Percentiles rank a stretch among this genome's conserved stretches.
Conservation (phyloP, 495 filamentous ascomycete species). For the Bombardia bombarda region DNA sequence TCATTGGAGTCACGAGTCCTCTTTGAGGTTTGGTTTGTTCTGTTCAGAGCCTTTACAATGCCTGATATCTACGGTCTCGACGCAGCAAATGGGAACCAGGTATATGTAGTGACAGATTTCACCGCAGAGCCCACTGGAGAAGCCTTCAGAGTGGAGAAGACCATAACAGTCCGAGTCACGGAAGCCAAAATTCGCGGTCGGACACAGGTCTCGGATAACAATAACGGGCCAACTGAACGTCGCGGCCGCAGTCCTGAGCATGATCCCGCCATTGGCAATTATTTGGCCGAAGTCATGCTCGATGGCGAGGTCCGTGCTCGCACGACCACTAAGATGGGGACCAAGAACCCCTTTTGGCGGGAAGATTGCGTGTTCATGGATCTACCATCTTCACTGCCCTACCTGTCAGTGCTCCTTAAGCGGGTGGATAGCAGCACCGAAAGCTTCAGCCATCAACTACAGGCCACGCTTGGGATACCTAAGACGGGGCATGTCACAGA, state of each 20-base stretch:
- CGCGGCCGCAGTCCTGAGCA: constrained; percentile 23
- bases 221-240: constrained; percentile 19
- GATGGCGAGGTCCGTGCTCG: constrained; percentile 84
- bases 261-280: constrained; percentile 45
- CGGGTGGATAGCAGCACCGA: constrained; percentile 43
- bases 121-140: constrained; percentile 33
- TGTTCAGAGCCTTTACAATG: constrained; percentile 85
- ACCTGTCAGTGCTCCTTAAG: constrained; percentile 76
- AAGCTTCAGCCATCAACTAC: constrained; percentile 34
- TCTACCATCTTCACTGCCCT: constrained; percentile 71
- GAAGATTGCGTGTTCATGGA: constrained; percentile 86
- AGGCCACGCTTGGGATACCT: constrained; percentile 33
- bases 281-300: constrained; percentile 85
- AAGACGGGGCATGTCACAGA: constrained; percentile 31
- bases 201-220: constrained; percentile 20
- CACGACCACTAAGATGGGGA: constrained; percentile 75
- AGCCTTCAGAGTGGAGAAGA: constrained; percentile 52
- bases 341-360: constrained; percentile 84
- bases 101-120: constrained; percentile 34
- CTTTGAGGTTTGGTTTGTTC: constrained; percentile 95
- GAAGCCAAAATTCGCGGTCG: constrained; percentile 48
- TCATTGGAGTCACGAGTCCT: constrained; percentile 78
- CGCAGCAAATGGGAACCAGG: constrained; percentile 23
- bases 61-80: constrained; percentile 77
- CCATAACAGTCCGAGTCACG: constrained; percentile 45